Evolutionary conservation across 306 rosid species (phyloP).

Genomic region (Lupinus albus): DNA sequence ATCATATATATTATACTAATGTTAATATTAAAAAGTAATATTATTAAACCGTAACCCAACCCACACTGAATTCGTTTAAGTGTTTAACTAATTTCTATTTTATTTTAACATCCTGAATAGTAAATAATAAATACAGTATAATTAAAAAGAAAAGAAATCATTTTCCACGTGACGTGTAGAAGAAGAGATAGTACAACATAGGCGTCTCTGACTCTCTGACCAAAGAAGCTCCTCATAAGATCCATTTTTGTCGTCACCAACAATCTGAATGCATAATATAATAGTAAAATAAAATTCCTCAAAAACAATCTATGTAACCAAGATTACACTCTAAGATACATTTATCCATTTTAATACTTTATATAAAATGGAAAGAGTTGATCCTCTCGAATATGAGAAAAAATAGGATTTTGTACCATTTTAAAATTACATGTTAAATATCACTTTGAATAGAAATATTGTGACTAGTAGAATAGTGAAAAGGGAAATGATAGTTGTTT

Average conservation of each 20-base stretch:
- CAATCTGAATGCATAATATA: constrained; percentile 20
- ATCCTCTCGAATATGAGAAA: too few relatives aligned
- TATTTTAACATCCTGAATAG: too few relatives aligned
- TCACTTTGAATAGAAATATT: constrained; percentile 11
- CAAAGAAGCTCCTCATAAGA: constrained; percentile 34
- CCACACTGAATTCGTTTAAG: too few relatives aligned
- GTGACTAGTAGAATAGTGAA: constrained; percentile 46
- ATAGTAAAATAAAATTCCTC: not conserved
- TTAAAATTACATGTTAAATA: too few relatives aligned
- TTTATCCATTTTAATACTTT: not conserved
- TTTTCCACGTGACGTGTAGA: constrained; percentile 45
- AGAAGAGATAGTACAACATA: constrained; percentile 29
- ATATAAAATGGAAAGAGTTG: not conserved
- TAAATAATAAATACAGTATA: too few relatives aligned
- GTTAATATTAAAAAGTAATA: too few relatives aligned
- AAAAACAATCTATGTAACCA: not conserved
- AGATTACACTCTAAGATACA: constrained; percentile 19
- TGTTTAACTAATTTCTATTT: too few relatives aligned
- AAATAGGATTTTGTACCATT: too few relatives aligned
- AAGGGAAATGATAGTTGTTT: constrained; percentile 44
- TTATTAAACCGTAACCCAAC: too few relatives aligned
- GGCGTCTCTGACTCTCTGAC: constrained; percentile 56
- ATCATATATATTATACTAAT: too few relatives aligned
- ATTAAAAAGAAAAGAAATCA: not conserved
- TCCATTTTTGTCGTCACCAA: constrained; percentile 3